A percentile compares a stretch with the other conserved stretches of the same genome.
Conservation (phyloP, 441 rosid species). For the Theobroma grandiflorum region DNA sequence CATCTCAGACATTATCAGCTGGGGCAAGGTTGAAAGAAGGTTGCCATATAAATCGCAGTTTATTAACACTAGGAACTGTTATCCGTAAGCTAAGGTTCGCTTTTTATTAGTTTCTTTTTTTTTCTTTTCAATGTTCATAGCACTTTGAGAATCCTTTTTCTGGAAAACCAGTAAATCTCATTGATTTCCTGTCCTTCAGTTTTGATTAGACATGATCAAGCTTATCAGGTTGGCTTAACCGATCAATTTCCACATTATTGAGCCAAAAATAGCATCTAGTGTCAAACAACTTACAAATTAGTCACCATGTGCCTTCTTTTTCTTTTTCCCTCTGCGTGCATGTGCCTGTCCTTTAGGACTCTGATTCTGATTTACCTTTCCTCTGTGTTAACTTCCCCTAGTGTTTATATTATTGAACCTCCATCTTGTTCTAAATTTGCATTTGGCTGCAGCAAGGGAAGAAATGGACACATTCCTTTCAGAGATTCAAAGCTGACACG, state of each 20-base stretch:
- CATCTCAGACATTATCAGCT: slow-evolving; percentile 77
- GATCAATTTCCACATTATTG: background rate
- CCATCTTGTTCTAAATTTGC: slow-evolving; percentile 32
- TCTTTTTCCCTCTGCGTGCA: background rate
- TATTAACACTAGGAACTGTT: slow-evolving; percentile 80
- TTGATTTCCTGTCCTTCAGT: background rate
- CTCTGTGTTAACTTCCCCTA: background rate
- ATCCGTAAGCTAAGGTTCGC: slow-evolving; percentile 81
- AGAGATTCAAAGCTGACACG: slow-evolving; percentile 86
- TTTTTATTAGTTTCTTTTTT: background rate
- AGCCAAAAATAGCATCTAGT: slow-evolving; percentile 18
- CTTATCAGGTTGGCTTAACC: background rate
- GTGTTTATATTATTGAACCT: slow-evolving; percentile 2
- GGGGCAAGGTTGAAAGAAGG: slow-evolving; percentile 83
- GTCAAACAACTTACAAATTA: background rate
- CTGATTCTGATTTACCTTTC: background rate
- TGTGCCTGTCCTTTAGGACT: background rate
- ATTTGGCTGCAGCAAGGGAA: slow-evolving; percentile 70
- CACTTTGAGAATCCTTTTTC: background rate
- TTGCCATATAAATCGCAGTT: slow-evolving; percentile 75
- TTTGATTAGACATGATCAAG: background rate
- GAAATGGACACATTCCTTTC: slow-evolving; percentile 76
- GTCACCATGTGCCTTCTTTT: background rate
- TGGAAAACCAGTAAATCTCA: slow-evolving; percentile 7
- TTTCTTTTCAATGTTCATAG: background rate